Percentiles rank a stretch among this genome's conserved stretches.
These are phyloP conservation scores for Geotrichum carabidarum DNA, from an alignment of 1,139 yeast genomes.

Conservation along the genomic window DNA sequence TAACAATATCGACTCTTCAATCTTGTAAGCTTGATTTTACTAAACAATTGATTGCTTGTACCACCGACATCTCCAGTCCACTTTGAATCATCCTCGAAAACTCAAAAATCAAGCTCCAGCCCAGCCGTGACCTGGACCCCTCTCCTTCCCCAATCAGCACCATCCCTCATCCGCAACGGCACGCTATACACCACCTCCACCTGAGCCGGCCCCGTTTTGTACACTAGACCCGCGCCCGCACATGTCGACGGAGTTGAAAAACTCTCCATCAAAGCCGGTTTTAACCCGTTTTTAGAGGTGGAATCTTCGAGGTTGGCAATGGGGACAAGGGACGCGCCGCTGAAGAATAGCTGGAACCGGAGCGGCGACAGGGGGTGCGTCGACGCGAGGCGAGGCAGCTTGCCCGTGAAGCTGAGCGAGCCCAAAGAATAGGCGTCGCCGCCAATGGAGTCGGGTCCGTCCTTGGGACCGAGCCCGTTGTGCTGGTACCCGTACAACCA, in stretches of 20 bases:
- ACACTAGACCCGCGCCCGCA: constrained; percentile 24
- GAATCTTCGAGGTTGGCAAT: neutral
- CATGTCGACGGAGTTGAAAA: constrained; percentile 12
- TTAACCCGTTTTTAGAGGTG: neutral
- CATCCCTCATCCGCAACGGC: constrained; percentile 8
- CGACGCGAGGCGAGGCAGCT: constrained; percentile 18
- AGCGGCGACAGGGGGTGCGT: constrained; percentile 18
- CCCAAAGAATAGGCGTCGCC: constrained; percentile 47
- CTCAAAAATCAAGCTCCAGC: constrained; percentile 16
- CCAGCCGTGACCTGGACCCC: constrained; percentile 19
- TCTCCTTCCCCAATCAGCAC: constrained; percentile 4
- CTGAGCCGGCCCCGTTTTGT: constrained; percentile 14
- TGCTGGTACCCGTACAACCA: constrained; percentile 53
- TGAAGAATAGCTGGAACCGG: constrained; percentile 20
- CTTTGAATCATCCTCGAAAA: too few species aligned
- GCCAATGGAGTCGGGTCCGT: constrained; percentile 47
- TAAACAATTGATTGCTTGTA: too few species aligned
- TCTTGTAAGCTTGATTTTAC: too few species aligned
- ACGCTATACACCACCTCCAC: constrained; percentile 17
- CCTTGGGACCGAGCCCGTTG: constrained; percentile 75
- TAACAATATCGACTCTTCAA: too few species aligned
- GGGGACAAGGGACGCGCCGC: constrained; percentile 18
- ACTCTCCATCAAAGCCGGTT: neutral
- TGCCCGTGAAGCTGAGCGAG: constrained; percentile 17
- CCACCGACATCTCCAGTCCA: too few species aligned